phyloP scores from a whole-genome alignment of 345 rosid species.

The Hypericum androsaemum region DNA sequence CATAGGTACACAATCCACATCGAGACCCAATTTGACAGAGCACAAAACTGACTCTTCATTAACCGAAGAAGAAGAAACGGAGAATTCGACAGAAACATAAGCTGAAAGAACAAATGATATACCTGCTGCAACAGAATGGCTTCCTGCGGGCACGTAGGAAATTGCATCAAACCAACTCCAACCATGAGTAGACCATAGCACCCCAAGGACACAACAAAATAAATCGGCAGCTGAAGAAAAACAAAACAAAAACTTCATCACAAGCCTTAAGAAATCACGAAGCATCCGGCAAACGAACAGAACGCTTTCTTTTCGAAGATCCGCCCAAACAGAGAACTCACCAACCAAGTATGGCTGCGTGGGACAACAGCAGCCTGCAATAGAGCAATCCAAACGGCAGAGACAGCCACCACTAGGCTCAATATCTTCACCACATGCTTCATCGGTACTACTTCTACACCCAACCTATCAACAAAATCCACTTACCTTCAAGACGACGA shows the following conservation, averaged over 20 bases:
- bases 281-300: too few species aligned
- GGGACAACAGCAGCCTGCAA: constrained; percentile 47
- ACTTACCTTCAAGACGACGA: too few species aligned
- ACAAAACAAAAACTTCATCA: background rate
- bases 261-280: background rate
- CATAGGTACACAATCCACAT: too few species aligned
- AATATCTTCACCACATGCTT: constrained; percentile 53
- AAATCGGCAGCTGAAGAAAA: constrained; percentile 45
- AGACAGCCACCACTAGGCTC: constrained; percentile 34
- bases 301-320: too few species aligned
- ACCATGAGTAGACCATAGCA: constrained; percentile 77
- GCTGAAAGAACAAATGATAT: constrained; percentile 6
- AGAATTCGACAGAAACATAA: background rate
- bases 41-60: too few species aligned
- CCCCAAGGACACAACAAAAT: constrained; percentile 57
- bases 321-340: constrained; percentile 14
- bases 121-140: constrained; percentile 59
- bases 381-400: constrained; percentile 48
- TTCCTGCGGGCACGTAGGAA: constrained; percentile 75
- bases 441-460: constrained; percentile 15
- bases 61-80: too few species aligned
- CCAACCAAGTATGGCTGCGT: constrained; percentile 41
- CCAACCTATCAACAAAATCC: too few species aligned
- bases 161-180: constrained; percentile 57
- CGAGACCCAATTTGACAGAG: too few species aligned